Base-by-base conservation (phyloP, 2,329 filamentous ascomycete species). In the Arachnopeziza araneosa region DNA sequence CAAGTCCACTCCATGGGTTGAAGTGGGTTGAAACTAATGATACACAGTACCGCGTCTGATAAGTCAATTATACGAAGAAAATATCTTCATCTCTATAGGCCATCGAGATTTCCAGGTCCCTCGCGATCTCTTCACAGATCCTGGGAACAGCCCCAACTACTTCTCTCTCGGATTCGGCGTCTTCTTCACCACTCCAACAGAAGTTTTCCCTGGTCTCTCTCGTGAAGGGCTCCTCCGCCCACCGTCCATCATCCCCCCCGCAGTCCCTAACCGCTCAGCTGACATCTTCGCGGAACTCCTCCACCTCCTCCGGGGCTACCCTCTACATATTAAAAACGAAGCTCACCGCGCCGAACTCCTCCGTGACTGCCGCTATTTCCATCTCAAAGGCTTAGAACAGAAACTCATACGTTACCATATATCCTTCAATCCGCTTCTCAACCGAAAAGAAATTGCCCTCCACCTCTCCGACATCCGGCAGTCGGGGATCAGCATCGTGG, bases 61-160 rank as follows among this genome's bases (percentile, higher is more conserved):
- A 66, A 92, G 91, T 26, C 93, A 96, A 74, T 86, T 98, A 23
- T 96, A 93, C 74, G 90, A 93, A 67, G 91, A 91, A 63, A 90
- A 90, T 69, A 96, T 97, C 71, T 96, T 93, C 78, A 92, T 96
- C 69, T 88, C 90, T 63, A 93, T 98, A 68, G 93, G 93, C 61
- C 85, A 90, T 67, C 85, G 83, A 60, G 86, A 95, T 68, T 98
- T 98, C 75, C 89, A 92, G 72, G 93, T 98, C 65, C 90, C 93
- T 1, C 89, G 92, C 64, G 90, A 96, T 68, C 80, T 96, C 63
- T 96, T 98, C 74, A 88, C 84, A 30, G 83, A 84, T 44, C 91
- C 92, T 0, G 93, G 93, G 24, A 93, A 98, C 75, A 87, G 86
- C n/a, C 93, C 93, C 14, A 98, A 98, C 74, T 98, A 92, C 80